Conservation (phyloP, 1,139 yeast species). For the Martiniozyma asiatica region DNA sequence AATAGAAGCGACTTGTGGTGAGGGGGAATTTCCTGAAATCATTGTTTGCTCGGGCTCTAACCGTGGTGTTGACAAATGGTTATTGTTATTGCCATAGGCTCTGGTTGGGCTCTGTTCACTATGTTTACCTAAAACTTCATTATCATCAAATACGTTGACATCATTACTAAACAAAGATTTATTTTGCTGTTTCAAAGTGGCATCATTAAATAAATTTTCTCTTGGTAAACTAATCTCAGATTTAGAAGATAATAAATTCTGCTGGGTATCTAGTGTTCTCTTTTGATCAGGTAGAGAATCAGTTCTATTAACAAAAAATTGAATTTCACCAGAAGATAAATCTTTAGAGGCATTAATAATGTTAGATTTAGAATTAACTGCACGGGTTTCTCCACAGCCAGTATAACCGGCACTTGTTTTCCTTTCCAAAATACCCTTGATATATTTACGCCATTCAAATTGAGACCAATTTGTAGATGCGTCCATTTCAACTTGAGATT, state of each 20-base stretch:
- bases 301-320: conserved; percentile 8
- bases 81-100: no score
- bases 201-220: conserved; percentile 14
- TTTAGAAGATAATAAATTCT: conserved; percentile 7
- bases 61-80: no score
- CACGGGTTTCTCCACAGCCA: conserved; percentile 69
- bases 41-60: conserved; percentile 3
- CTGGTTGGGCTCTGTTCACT: no score
- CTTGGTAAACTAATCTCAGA: conserved; percentile 10
- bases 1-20: conserved; percentile 21
- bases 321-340: conserved; percentile 10
- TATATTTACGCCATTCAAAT: conserved; percentile 53
- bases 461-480: conserved; percentile 47
- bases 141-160: no score
- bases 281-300: no score
- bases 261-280: no score
- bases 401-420: conserved; percentile 66
- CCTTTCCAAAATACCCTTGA: conserved; percentile 50
- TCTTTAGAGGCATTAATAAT: conserved; percentile 28
- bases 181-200: conserved; percentile 17
- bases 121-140: no score
- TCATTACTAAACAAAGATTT: background rate
- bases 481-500: conserved; percentile 27
- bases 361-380: conserved; percentile 45
- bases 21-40: conserved; percentile 8